A percentile compares a stretch with the other conserved stretches of the same genome.
Conservation (phyloP, 208 protist species). For the Herpetomonas samuelpessoai region DNA sequence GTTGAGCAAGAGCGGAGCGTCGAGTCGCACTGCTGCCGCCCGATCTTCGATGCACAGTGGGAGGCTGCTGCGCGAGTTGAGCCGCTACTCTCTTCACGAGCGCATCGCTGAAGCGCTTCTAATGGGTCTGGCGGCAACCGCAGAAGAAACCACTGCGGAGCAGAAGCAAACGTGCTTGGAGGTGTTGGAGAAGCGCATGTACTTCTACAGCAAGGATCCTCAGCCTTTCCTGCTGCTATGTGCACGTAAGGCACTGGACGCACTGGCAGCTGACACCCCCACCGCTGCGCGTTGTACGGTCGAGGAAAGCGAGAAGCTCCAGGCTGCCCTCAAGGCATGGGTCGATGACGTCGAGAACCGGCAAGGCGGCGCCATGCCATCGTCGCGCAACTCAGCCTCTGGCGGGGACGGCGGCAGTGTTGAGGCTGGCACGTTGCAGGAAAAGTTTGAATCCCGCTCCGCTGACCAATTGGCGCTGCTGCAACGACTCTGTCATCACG, state of each 20-base stretch:
- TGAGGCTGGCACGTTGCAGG: constrained; percentile 5
- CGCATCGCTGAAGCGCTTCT: constrained; percentile 64
- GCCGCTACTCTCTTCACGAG: constrained; percentile 85
- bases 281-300: no score
- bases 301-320: not conserved
- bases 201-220: constrained; percentile 82
- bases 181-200: constrained; percentile 71
- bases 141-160: constrained; percentile 15
- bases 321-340: constrained; percentile 39
- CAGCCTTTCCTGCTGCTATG: constrained; percentile 63
- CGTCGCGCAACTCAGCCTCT: not conserved
- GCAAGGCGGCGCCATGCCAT: not conserved
- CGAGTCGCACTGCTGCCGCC: constrained; percentile 34
- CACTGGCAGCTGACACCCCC: not conserved
- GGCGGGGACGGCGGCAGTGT: not conserved
- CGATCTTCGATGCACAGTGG: constrained; percentile 72
- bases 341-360: constrained; percentile 35
- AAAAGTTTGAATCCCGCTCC: constrained; percentile 1
- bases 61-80: constrained; percentile 76
- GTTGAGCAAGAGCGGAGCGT: no score
- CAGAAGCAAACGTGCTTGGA: constrained; percentile 46
- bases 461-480: no score
- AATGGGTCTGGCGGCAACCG: constrained; percentile 46
- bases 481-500: constrained; percentile 23
- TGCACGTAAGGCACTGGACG: constrained; percentile 17